These are phyloP conservation scores for Syncephalastrum monosporum DNA, from an alignment of 371 early-diverging fungal species.

Conservation along the genomic window DNA sequence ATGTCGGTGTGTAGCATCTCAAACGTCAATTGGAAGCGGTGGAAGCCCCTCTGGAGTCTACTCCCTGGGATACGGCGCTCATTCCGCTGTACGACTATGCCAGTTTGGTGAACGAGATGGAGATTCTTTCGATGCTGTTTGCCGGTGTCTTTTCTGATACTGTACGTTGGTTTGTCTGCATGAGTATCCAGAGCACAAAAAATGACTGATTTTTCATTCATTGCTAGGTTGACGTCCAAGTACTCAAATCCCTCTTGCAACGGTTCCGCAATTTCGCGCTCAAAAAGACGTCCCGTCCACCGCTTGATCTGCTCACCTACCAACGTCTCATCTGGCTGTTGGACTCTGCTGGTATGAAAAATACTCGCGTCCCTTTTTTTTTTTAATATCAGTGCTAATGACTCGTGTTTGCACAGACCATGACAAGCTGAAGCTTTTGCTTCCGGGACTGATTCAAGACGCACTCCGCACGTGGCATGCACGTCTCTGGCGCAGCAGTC, in stretches of 20 bases:
- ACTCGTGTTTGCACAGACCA: conserved; percentile 13
- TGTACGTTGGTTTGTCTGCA: conserved; percentile 1
- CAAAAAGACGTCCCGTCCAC: conserved; percentile 58
- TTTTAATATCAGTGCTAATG: not conserved
- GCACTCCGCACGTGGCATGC: conserved; percentile 35
- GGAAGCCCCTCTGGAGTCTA: conserved; percentile 6
- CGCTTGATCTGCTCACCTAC: conserved; percentile 66
- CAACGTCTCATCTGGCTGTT: conserved; percentile 68
- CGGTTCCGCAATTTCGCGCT: conserved; percentile 46
- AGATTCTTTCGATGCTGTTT: conserved; percentile 39
- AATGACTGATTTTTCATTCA: not conserved
- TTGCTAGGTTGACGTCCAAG: not conserved
- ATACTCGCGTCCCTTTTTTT: conserved; percentile 8
- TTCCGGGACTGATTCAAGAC: conserved; percentile 46
- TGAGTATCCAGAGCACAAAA: not conserved
- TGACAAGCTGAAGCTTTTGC: conserved; percentile 12
- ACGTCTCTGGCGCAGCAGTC: conserved; percentile 42
- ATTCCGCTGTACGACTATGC: conserved; percentile 56
- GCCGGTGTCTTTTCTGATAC: conserved; percentile 9
- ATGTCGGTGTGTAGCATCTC: conserved; percentile 15
- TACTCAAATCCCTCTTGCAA: conserved; percentile 3
- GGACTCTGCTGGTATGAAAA: conserved; percentile 36
- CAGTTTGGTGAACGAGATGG: conserved; percentile 56
- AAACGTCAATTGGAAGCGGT: conserved; percentile 19
- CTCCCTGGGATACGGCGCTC: conserved; percentile 43